Base-by-base conservation (phyloP, 2,329 filamentous ascomycete genomes). In the Aspergillus pseudotamarii region DNA sequence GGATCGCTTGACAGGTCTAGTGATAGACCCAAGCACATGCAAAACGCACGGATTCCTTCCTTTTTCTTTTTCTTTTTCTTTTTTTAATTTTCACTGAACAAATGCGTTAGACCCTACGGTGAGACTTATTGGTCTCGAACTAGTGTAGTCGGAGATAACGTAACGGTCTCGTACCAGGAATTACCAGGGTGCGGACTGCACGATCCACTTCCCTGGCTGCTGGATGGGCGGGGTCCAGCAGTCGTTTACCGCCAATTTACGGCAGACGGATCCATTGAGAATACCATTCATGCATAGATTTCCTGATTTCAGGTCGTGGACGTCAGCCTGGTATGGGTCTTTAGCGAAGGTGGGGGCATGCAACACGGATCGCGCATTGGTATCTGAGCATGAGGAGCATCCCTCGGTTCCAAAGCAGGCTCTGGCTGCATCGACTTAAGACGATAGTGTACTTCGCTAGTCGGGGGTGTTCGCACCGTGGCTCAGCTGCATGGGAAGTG, bases 191-290 rank as follows among this genome's bases (percentile, higher is more conserved):
- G 19, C 26, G 23, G 23, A 36, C 23, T 63, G 63, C n/a, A 41
- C 58, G 53, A 51, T 59, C 57, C 63, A 61, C 56, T 36, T 55
- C 64, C 60, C 51, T 57, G 59, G 60, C 59, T 16, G 54, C 54
- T 50, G 61, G 65, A 50, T 34, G 64, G 59, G 64, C 63, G 66
- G 66, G 64, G 67, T 64, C 57, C 48, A 51, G 28, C 28, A 51
- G 28, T 32, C 36, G n/a, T 38, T 46, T 43, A 21, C 30, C 34
- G 48, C 55, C 36, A 57, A 34, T 54, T 26, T 38, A 32, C 16
- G 34, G 34, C 32, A 36, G 46, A 60, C 30, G 36, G 21, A 57
- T 50, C 57, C 43, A n/a, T 45, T 36, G 23, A 45, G 34, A 57
- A 57, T 59, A 57, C 57, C 57, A 59, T 57, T 64, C 38, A 56